These are phyloP conservation scores for Tillandsia fasciculata DNA, from an alignment of 176 grass and related monocot genomes.

Conservation along the genomic window DNA sequence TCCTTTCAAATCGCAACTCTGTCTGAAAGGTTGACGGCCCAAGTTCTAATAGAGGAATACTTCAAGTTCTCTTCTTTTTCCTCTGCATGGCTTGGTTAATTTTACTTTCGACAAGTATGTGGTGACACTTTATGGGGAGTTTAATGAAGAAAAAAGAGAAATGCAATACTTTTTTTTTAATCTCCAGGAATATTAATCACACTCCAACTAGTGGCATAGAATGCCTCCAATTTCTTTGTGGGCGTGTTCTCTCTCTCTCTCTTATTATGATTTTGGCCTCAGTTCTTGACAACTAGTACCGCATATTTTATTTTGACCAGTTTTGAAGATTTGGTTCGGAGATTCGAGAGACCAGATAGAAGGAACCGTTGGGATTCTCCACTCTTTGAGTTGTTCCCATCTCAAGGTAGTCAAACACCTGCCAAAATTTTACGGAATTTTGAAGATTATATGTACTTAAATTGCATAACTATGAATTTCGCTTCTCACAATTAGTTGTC, in stretches of 20 bases:
- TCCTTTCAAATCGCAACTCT: neutral
- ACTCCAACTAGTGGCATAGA: neutral
- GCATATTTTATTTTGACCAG: constrained; percentile 22
- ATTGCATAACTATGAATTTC: neutral
- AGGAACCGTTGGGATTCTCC: constrained; percentile 90
- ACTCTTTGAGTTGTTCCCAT: constrained; percentile 83
- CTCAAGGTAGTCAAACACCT: constrained; percentile 46
- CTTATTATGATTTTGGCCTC: neutral
- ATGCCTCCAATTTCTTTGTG: neutral
- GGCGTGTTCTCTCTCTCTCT: neutral
- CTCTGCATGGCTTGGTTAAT: neutral
- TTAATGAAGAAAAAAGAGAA: neutral
- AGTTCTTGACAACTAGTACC: neutral
- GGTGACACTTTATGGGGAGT: neutral
- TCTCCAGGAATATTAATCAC: neutral
- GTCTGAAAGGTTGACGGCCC: neutral
- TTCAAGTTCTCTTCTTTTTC: neutral
- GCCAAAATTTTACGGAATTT: neutral
- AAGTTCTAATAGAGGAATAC: neutral
- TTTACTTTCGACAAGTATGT: neutral
- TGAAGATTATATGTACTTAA: neutral
- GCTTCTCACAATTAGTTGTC: too few relatives aligned
- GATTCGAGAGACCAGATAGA: constrained; percentile 89
- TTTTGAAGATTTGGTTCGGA: constrained; percentile 74
- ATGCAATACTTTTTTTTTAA: neutral